Conservation (phyloP, 2,329 filamentous ascomycete genomes). For the Diatrype stigma region DNA sequence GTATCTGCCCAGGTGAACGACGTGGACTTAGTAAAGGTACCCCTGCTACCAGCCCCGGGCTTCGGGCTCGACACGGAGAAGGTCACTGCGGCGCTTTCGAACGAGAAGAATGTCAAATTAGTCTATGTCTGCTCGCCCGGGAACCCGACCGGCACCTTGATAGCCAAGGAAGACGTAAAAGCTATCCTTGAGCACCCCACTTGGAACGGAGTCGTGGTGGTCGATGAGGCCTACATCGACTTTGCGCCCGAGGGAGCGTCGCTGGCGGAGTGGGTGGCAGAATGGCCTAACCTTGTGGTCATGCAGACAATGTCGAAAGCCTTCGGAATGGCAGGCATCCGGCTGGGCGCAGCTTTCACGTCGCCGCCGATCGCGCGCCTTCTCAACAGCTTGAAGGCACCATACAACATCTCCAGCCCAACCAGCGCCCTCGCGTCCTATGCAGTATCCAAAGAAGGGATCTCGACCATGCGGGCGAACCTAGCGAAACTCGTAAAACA, state of each 20-base stretch:
- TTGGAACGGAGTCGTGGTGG: slow-evolving; percentile 91
- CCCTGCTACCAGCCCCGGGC: slow-evolving; percentile 64
- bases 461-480: slow-evolving; percentile 70
- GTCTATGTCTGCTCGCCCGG: slow-evolving; percentile 92
- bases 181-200: slow-evolving; percentile 76
- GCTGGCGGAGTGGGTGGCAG: slow-evolving; percentile 84
- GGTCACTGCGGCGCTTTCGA: slow-evolving; percentile 62
- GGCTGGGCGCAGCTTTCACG: slow-evolving; percentile 82
- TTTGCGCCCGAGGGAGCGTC: slow-evolving; percentile 77
- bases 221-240: slow-evolving; percentile 96
- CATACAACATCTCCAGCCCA: slow-evolving; percentile 90
- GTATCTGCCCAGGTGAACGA: slow-evolving; percentile 96
- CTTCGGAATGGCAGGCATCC: slow-evolving; percentile 91
- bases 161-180: slow-evolving; percentile 71
- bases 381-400: slow-evolving; percentile 90
- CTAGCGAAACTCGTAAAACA: slow-evolving; percentile 68
- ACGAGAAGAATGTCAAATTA: slow-evolving; percentile 67
- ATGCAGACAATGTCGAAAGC: slow-evolving; percentile 99
- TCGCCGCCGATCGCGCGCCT: slow-evolving; percentile 69
- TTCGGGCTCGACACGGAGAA: slow-evolving; percentile 72
- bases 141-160: slow-evolving; percentile 81
- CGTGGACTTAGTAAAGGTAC: slow-evolving; percentile 79
- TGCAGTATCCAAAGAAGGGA: slow-evolving; percentile 63
- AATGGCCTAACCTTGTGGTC: slow-evolving; percentile 93
- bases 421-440: slow-evolving; percentile 76